A percentile compares a stretch with the other conserved stretches of the same genome.
Evolutionary conservation across 192 early-diverging fungal genomes (phyloP).

Genomic region (Coemansia pectinata): DNA sequence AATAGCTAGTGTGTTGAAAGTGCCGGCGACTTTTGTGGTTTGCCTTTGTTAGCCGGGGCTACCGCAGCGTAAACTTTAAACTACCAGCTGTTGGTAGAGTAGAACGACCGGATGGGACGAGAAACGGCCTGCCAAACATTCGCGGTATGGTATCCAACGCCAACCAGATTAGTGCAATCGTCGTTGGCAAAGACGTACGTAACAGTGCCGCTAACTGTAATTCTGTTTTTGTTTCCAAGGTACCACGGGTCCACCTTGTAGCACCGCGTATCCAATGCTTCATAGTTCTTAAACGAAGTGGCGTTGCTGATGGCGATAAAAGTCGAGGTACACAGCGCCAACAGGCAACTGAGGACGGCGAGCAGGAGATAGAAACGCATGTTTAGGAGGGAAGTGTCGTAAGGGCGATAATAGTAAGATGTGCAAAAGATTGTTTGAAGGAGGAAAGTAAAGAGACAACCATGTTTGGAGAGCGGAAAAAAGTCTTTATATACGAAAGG

Average conservation of each 20-base stretch:
- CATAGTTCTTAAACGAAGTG: not conserved
- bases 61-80: not conserved
- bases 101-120: conserved; percentile 4
- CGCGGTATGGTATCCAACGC: not conserved
- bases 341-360: conserved; percentile 3
- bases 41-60: not conserved
- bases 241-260: not conserved
- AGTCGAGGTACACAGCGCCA: conserved; percentile 1
- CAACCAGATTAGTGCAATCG: conserved; percentile 2
- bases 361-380: not conserved
- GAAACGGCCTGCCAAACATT: not conserved
- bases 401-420: not conserved
- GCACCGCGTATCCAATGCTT: not conserved
- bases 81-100: not conserved
- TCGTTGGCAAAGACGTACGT: not conserved
- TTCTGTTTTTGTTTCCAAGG: not conserved
- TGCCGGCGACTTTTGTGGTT: not conserved
- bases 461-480: no score
- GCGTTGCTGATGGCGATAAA: not conserved
- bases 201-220: not conserved
- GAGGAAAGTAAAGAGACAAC: not conserved
- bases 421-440: not conserved
- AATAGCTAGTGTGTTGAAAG: not conserved
- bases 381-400: not conserved
- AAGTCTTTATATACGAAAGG: no score